Conservation (phyloP, 495 filamentous ascomycete genomes). For the Rhizodiscina lignyota region DNA sequence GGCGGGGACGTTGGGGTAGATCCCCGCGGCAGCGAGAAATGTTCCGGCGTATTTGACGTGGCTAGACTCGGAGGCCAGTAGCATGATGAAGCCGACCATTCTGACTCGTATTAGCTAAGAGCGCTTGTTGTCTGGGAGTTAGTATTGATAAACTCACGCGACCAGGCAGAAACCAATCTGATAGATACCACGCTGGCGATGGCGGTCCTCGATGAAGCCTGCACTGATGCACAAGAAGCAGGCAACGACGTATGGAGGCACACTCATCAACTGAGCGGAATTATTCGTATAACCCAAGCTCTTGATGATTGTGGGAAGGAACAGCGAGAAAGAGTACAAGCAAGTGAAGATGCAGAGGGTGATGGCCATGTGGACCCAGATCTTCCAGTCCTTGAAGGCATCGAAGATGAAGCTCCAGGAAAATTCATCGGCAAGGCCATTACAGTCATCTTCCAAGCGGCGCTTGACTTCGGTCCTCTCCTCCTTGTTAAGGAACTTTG, state of each 20-base stretch:
- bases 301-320: constrained; percentile 30
- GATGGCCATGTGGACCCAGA: constrained; percentile 15
- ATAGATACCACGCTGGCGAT: constrained; percentile 59
- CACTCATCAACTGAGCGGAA: constrained; percentile 17
- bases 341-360: constrained; percentile 31
- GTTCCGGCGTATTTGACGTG: constrained; percentile 64
- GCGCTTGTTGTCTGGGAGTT: constrained; percentile 13
- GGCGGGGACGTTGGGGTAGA: constrained; percentile 64
- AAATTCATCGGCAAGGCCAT: constrained; percentile 11
- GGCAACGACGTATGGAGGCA: constrained; percentile 18
- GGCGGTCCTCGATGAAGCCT: constrained; percentile 68
- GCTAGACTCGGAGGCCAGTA: constrained; percentile 41
- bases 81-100: constrained; percentile 55
- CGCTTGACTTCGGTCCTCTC: constrained; percentile 62
- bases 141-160: too few species aligned
- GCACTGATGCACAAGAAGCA: constrained; percentile 32
- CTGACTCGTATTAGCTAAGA: background rate
- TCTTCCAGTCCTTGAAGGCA: constrained; percentile 14
- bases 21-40: constrained; percentile 76
- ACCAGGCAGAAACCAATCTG: constrained; percentile 43
- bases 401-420: constrained; percentile 8
- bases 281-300: constrained; percentile 13
- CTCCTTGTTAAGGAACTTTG: constrained; percentile 52
- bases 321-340: constrained; percentile 64
- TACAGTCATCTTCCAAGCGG: constrained; percentile 52